phyloP scores from a whole-genome alignment of 495 filamentous ascomycete genomes.

The Daldinia caldariorum region DNA sequence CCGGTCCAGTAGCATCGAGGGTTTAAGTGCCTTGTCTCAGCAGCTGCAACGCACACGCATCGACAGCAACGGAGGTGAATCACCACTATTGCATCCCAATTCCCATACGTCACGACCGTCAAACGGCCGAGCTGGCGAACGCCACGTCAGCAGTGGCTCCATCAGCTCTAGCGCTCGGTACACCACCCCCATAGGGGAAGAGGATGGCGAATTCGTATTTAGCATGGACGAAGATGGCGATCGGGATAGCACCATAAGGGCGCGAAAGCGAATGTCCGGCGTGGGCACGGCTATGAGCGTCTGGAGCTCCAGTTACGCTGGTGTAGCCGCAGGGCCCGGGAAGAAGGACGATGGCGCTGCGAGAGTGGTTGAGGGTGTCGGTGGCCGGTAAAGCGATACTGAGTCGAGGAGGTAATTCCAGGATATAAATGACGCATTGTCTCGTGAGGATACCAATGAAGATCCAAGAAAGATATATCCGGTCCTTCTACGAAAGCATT shows the following conservation, averaged over 20 bases:
- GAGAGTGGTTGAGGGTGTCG: conserved; percentile 44
- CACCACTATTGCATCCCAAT: conserved; percentile 54
- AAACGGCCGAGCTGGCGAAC: conserved; percentile 53
- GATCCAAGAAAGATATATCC: conserved; percentile 12
- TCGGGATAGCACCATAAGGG: conserved; percentile 53
- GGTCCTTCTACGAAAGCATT: conserved; percentile 10
- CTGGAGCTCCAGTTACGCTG: conserved; percentile 53
- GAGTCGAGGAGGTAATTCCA: neutral
- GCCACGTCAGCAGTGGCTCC: conserved; percentile 63
- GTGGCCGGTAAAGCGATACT: conserved; percentile 39
- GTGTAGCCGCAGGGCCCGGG: conserved; percentile 46
- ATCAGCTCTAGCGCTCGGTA: conserved; percentile 62
- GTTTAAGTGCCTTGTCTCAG: conserved; percentile 75
- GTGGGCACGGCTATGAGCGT: conserved; percentile 47
- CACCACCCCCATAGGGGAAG: conserved; percentile 78
- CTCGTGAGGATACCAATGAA: conserved; percentile 9
- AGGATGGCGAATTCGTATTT: conserved; percentile 80
- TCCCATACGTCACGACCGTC: conserved; percentile 44
- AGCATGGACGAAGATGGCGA: conserved; percentile 82
- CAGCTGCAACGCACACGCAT: conserved; percentile 69
- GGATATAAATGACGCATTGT: conserved; percentile 21
- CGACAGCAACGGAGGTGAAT: conserved; percentile 53
- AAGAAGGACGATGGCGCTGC: conserved; percentile 46
- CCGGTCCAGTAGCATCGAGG: conserved; percentile 56
- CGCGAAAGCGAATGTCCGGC: conserved; percentile 56